phyloP scores from a whole-genome alignment of 768 basidiomycete species.

The Collybia nuda region DNA sequence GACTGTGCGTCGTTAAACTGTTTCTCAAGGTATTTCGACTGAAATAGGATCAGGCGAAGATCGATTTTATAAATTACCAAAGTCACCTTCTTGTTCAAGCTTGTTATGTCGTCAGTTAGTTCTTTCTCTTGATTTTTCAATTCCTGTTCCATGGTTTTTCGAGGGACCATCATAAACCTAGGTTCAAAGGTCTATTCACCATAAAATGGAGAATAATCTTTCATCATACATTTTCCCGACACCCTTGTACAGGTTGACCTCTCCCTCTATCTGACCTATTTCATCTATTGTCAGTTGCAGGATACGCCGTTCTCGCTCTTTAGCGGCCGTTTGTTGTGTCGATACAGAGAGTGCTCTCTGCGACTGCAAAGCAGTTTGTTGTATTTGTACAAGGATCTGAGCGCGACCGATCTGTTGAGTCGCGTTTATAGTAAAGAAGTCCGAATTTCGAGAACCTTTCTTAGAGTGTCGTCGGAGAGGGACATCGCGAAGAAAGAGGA shows the following conservation, averaged over 20 bases:
- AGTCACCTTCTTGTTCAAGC: conserved; percentile 80
- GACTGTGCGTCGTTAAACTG: conserved; percentile 88
- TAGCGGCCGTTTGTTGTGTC: conserved; percentile 71
- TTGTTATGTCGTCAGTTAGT: conserved; percentile 79
- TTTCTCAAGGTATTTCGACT: conserved; percentile 93
- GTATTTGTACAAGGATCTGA: conserved; percentile 91
- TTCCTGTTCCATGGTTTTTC: conserved; percentile 74
- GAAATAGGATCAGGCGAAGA: background rate
- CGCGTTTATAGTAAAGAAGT: conserved; percentile 7
- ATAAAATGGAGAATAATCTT: background rate
- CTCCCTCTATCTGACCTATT: conserved; percentile 64
- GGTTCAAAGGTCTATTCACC: background rate
- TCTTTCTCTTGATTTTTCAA: conserved; percentile 80
- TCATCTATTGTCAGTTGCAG: conserved; percentile 88
- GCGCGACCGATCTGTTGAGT: conserved; percentile 19
- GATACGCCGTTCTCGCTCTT: conserved; percentile 88
- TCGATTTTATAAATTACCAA: background rate
- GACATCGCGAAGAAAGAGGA: conserved; percentile 16
- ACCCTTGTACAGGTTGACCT: conserved; percentile 88
- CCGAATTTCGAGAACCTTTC: conserved; percentile 48
- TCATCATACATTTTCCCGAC: conserved; percentile 88
- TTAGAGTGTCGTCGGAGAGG: conserved; percentile 36
- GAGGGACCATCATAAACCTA: conserved; percentile 91
- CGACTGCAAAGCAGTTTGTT: conserved; percentile 85
- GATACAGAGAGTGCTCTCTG: conserved; percentile 75